phyloP scores from a whole-genome alignment of 2,329 filamentous ascomycete genomes.

The Trematosphaeria pertusa region DNA sequence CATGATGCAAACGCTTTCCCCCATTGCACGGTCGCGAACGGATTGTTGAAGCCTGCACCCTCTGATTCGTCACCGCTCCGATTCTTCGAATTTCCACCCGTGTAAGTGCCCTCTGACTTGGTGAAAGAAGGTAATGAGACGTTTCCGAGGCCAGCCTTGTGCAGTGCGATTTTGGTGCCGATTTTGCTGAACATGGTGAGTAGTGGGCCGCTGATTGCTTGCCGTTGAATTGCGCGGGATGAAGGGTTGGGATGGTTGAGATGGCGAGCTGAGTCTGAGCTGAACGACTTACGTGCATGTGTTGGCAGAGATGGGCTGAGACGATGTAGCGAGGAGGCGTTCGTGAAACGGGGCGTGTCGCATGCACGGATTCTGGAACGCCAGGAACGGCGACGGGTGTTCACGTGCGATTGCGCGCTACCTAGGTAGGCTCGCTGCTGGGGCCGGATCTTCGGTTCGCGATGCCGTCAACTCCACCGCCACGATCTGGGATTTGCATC shows the following conservation, averaged over 20 bases:
- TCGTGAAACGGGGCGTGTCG: conserved; percentile 35
- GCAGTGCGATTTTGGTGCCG: conserved; percentile 65
- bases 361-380: conserved; percentile 26
- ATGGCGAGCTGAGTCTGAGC: conserved; percentile 9
- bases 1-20: conserved; percentile 43
- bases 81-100: conserved; percentile 17
- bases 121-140: conserved; percentile 51
- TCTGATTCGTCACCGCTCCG: conserved; percentile 13
- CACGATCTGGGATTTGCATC: background rate
- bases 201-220: conserved; percentile 4
- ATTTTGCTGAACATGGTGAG: conserved; percentile 62
- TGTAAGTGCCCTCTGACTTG: conserved; percentile 29
- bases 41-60: conserved; percentile 33
- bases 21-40: conserved; percentile 47
- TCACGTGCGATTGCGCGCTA: conserved; percentile 11
- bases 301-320: background rate
- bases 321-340: conserved; percentile 10
- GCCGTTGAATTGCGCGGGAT: conserved; percentile 1
- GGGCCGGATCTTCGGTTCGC: background rate
- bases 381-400: conserved; percentile 9
- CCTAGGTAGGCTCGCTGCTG: background rate
- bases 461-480: background rate
- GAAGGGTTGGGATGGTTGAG: background rate
- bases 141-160: conserved; percentile 62
- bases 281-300: background rate